Percentiles rank a stretch among this genome's conserved stretches.
phyloP scores from a whole-genome alignment of 2,329 filamentous ascomycete species.

The Scedosporium aurantiacum region DNA sequence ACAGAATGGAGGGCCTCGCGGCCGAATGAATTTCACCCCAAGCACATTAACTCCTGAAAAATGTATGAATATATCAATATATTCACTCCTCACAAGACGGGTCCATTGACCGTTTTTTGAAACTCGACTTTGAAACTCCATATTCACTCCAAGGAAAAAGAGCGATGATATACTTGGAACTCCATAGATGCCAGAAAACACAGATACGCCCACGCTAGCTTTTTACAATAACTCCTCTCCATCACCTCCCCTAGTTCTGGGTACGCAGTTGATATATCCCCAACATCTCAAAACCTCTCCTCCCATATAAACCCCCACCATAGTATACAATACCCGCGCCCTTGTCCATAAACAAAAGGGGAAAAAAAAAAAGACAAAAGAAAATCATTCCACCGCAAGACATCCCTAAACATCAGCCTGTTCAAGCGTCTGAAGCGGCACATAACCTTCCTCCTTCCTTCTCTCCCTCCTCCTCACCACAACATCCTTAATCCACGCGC shows the following conservation, averaged over 20 bases:
- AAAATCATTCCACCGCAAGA: neutral
- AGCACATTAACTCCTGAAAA: no score
- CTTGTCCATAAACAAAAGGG: neutral
- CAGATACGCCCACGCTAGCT: neutral
- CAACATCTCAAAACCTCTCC: neutral
- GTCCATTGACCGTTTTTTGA: neutral
- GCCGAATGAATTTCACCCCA: neutral
- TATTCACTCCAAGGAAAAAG: neutral
- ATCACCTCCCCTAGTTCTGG: neutral
- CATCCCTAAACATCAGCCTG: constrained; percentile 8
- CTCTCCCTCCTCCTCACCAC: constrained; percentile 24
- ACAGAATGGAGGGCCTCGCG: neutral
- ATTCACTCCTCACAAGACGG: neutral
- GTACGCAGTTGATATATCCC: neutral
- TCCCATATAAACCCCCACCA: neutral
- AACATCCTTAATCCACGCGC: constrained; percentile 31
- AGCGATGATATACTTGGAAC: neutral
- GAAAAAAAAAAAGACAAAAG: neutral
- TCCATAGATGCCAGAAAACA: neutral
- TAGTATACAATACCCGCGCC: neutral
- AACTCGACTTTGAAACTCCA: neutral
- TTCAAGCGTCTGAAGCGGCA: constrained; percentile 45
- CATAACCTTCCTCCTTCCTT: constrained; percentile 44
- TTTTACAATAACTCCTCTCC: neutral
- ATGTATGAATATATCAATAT: neutral